Conservation (phyloP, 805 yeast species). For the Schizosaccharomyces cryophilus region DNA sequence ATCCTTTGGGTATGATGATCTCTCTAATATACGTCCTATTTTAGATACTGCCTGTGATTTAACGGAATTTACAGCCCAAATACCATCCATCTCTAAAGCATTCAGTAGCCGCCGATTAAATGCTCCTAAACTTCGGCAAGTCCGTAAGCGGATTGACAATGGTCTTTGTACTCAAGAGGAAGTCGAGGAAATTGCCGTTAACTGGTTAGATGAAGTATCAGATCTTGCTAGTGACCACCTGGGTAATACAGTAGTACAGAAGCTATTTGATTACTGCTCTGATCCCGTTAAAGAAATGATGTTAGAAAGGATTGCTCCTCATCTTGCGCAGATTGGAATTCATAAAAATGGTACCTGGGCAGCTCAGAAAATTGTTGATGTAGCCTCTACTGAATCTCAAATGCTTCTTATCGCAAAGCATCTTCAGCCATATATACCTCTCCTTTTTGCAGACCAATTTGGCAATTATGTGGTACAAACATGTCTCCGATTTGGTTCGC, state of each 20-base stretch:
- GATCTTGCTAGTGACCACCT: constrained; percentile 77
- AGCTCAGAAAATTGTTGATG: constrained; percentile 77
- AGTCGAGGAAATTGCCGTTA: constrained; percentile 56
- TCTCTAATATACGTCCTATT: neutral
- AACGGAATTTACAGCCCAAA: neutral
- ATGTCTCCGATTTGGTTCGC: constrained; percentile 69
- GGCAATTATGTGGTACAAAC: constrained; percentile 93
- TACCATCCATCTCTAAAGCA: neutral
- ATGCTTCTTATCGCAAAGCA: constrained; percentile 42
- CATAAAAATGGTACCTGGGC: constrained; percentile 99
- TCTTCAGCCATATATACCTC: constrained; percentile 57
- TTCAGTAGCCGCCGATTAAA: neutral
- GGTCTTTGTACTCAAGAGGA: constrained; percentile 31
- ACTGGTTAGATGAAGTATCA: constrained; percentile 71
- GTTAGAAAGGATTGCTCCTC: constrained; percentile 55
- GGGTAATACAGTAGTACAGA: constrained; percentile 90
- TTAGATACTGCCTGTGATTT: neutral
- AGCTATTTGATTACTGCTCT: constrained; percentile 49
- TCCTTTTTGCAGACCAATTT: constrained; percentile 78
- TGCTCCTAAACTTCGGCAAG: constrained; percentile 26
- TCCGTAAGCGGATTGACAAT: constrained; percentile 47
- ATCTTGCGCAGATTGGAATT: constrained; percentile 69
- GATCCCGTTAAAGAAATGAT: constrained; percentile 53
- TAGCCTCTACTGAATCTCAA: constrained; percentile 37
- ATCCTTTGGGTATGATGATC: neutral